Base-by-base conservation (phyloP, 805 yeast genomes). In the Metschnikowia matae region DNA sequence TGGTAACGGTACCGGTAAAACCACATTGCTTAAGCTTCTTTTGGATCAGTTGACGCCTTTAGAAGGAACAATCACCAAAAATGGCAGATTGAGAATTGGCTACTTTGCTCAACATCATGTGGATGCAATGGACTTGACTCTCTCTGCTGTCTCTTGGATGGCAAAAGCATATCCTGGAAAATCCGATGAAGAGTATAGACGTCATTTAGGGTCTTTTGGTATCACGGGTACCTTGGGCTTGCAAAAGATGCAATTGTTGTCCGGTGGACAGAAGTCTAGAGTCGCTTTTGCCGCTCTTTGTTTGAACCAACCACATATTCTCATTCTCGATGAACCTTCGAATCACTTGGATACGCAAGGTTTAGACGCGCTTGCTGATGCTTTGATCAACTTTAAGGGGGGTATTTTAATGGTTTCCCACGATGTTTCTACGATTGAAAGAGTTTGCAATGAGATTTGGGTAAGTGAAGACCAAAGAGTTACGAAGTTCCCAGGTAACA, bases 1-100 rank as follows among this genome's bases (percentile, higher is more conserved):
- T 79, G 98, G 97, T 53, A 94, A 94, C 67, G 99, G 99, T 74
- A 89, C 97, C 65, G 99, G 99, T 87, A 94, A 94, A 69, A 91
- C 99, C 10, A 94, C 99, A 2, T 74, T 94, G 54, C 78, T 94
- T 64, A 92, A 92, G 67, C 74, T 94, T 40, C 74, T 94, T 59
- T 84, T 91, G 81, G 97, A 88, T 55, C 81, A 75, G 57, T 71
- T 87, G 48, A 72, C 74, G 20, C 97, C 99, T 1, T 63, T 83
- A 40, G 75, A 71, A n/a, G 99, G 99, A 49, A 76, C 79, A 49
- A 85, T 91, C 18, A 79, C 89, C 20, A 81, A 82, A 56, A 91
- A 94, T 63, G 85, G 94, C 40, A 80, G 97, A 60, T 74, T 94
- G 58, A 81, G 98, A 71, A 87, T 94, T 48, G 98, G 96, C 15